Evolutionary conservation across 345 rosid species (phyloP).

Genomic region (Brassica incana): DNA sequence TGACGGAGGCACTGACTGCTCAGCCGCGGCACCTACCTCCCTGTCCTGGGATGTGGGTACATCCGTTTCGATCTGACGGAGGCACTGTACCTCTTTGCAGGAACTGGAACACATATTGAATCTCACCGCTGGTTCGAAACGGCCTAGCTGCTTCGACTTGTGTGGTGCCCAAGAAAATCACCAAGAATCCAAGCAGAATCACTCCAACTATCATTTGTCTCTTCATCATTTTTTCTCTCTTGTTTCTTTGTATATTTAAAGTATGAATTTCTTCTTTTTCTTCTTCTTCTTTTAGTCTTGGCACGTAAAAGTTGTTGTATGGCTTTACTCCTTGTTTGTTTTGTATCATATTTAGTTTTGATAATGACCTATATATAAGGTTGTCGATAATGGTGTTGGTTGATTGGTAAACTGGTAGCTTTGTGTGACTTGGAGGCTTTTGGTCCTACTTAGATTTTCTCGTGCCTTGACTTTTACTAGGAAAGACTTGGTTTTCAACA

Average conservation of each 20-base stretch:
- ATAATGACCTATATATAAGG: slow-evolving; percentile 30
- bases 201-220: slow-evolving; percentile 26
- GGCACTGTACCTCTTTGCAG: slow-evolving; percentile 15
- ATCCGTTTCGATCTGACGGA: slow-evolving; percentile 26
- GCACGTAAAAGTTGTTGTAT: slow-evolving; percentile 23
- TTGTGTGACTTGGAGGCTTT: slow-evolving; percentile 16
- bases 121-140: slow-evolving; percentile 22
- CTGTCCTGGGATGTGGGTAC: slow-evolving; percentile 20
- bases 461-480: slow-evolving; percentile 39
- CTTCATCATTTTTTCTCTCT: slow-evolving; percentile 26
- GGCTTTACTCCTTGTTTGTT: slow-evolving; percentile 31
- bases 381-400: slow-evolving; percentile 8
- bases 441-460: slow-evolving; percentile 26
- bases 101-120: slow-evolving; percentile 31
- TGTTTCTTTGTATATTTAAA: background rate
- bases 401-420: slow-evolving; percentile 21
- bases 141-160: slow-evolving; percentile 39
- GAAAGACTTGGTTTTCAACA: slow-evolving; percentile 35
- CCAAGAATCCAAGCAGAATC: slow-evolving; percentile 21
- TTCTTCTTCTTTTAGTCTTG: background rate
- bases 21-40: slow-evolving; percentile 23
- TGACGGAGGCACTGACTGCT: no score
- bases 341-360: slow-evolving; percentile 6
- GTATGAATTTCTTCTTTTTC: background rate
- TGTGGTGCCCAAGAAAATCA: slow-evolving; percentile 21